Evolutionary conservation across 129 eudicot genomes (phyloP).

Genomic region (Saussurea involucrata): DNA sequence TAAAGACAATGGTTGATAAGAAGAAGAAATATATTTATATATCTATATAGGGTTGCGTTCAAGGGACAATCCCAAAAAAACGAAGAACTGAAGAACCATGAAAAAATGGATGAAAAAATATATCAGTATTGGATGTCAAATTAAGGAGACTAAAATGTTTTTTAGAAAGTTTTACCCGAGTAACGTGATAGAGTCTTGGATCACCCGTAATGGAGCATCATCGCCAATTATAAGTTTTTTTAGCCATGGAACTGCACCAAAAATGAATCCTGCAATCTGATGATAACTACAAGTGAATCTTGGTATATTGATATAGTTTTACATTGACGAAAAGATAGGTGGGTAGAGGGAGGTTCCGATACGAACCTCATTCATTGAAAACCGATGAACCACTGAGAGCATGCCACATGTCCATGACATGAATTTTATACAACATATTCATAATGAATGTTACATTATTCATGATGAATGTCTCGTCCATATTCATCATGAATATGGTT

Average conservation of each 20-base stretch:
- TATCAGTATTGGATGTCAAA: too few species aligned
- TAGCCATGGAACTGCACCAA: constrained; percentile 59
- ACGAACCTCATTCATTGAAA: background rate
- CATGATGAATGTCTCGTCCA: too few species aligned
- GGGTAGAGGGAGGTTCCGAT: background rate
- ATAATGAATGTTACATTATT: too few species aligned
- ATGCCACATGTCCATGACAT: too few species aligned
- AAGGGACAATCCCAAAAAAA: background rate
- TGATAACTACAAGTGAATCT: background rate
- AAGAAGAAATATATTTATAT: background rate
- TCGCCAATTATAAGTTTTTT: constrained; percentile 62
- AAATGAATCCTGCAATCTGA: constrained; percentile 66
- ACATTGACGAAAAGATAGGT: background rate
- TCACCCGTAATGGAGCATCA: constrained; percentile 68
- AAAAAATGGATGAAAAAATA: too few species aligned
- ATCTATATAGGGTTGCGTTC: background rate
- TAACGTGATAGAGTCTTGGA: constrained; percentile 59
- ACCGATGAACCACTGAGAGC: too few species aligned
- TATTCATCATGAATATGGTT: background rate
- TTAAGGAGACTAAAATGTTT: too few species aligned
- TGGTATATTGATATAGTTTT: background rate
- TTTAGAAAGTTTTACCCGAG: constrained; percentile 66
- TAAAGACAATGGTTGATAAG: background rate
- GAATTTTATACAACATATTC: too few species aligned
- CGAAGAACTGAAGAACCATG: too few species aligned